Evolutionary conservation across 495 filamentous ascomycete species (phyloP).

Genomic region (Penicillium malachiteum): DNA sequence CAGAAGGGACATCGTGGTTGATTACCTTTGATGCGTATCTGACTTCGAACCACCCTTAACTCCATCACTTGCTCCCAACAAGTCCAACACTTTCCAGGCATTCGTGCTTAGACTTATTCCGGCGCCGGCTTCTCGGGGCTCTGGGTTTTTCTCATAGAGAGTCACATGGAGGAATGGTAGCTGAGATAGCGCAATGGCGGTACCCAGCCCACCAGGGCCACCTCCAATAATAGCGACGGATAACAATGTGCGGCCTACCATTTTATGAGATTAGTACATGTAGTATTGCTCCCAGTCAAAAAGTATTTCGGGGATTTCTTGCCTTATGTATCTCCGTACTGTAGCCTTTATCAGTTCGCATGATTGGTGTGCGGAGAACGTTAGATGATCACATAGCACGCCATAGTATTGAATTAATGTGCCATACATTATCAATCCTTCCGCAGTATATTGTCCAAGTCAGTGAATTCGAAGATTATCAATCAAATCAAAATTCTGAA

Average conservation of each 20-base stretch:
- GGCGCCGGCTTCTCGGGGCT: conserved; percentile 48
- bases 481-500: too few relatives aligned
- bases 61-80: conserved; percentile 42
- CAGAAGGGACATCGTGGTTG: not conserved
- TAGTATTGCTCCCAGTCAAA: not conserved
- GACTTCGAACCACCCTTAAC: conserved; percentile 28
- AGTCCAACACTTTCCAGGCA: conserved; percentile 47
- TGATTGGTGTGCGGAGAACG: not conserved
- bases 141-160: conserved; percentile 49
- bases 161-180: conserved; percentile 43
- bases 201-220: conserved; percentile 48
- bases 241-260: conserved; percentile 14
- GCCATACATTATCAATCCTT: conserved; percentile 3
- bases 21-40: conserved; percentile 21
- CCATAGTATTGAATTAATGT: conserved; percentile 8
- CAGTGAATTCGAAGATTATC: too few relatives aligned
- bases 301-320: not conserved
- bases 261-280: not conserved
- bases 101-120: conserved; percentile 40
- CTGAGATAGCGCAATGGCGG: conserved; percentile 49
- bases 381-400: conserved; percentile 13
- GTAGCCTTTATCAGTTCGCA: not conserved
- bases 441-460: too few relatives aligned
- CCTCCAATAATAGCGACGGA: conserved; percentile 44
- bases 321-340: not conserved